Evolutionary conservation across 148 eudicot species (phyloP).

Genomic region (Mesembryanthemum crystallinum): DNA sequence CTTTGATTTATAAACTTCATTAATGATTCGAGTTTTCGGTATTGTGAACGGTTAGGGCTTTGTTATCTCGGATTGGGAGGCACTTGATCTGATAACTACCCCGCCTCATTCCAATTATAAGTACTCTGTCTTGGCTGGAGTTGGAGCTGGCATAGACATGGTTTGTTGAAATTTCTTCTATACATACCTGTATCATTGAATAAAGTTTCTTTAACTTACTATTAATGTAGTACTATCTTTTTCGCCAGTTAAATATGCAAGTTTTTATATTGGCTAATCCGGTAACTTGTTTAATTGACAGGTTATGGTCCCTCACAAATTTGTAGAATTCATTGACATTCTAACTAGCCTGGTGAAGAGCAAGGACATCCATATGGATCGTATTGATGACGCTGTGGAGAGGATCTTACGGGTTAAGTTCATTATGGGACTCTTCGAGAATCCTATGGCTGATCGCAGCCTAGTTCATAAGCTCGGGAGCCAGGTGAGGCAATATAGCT

Average conservation of each 20-base stretch:
- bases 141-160: slow-evolving; percentile 38
- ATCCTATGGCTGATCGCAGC: slow-evolving; percentile 29
- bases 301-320: slow-evolving; percentile 35
- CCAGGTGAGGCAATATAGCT: slow-evolving; percentile 25
- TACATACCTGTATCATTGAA: neutral
- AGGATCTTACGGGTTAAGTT: slow-evolving; percentile 38
- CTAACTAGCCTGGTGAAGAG: slow-evolving; percentile 29
- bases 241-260: neutral
- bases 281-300: slow-evolving; percentile 3
- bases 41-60: slow-evolving; percentile 20
- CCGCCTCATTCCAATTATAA: slow-evolving; percentile 36
- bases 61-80: slow-evolving; percentile 34
- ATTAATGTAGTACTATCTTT: too few species aligned
- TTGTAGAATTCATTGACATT: slow-evolving; percentile 31
- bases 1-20: neutral
- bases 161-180: slow-evolving; percentile 15
- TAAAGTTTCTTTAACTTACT: neutral
- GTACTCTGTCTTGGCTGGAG: slow-evolving; percentile 30
- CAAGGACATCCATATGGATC: slow-evolving; percentile 29
- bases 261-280: neutral
- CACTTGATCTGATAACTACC: slow-evolving; percentile 30
- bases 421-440: slow-evolving; percentile 36
- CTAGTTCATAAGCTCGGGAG: slow-evolving; percentile 32
- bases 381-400: slow-evolving; percentile 39
- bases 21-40: neutral